Evolutionary conservation across 2,329 filamentous ascomycete species (phyloP), one percentile per base, ranked within the genome.

Genomic region (Monilinia fructigena): DNA sequence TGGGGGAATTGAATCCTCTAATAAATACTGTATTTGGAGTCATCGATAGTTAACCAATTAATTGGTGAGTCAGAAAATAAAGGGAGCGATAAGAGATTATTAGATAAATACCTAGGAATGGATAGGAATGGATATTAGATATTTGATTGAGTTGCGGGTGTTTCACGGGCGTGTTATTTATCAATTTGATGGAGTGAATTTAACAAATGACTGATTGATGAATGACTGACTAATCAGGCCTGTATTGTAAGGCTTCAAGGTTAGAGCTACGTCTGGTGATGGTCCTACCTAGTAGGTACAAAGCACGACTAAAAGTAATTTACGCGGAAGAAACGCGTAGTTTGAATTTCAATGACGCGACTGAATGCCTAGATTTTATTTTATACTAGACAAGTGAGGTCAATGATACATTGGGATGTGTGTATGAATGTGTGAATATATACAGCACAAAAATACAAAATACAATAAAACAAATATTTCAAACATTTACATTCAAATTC

Each of bases 291-390:
- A 47, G 16, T 16, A 28, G 12, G 23, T 23, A 23, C 23, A 23
- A 23, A 23, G 23, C 23, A 23, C 23, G 12, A n/a, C 8, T 11
- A 42, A 56, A 56, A 26, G n/a, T 56, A 56, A 61, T 40, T 20
- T 61, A 61, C 58, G 47, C 58, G 58, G 45, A 16, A 38, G 56
- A 28, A 48, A 50, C 58, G 58, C 58, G 58, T 61, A 26, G 8
- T 12, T 61, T 20, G 45, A 26, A 38, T 61, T 40, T 61, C 31
- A 38, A 12, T 50, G 45, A 60, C 45, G 58, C 58, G 58, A 60
- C 58, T 2, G 28, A 20, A 7, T 50, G 45, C 58, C 28, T 60
- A 18, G 58, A 38, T 38, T 50, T 50, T 50, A 26, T 60, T 38
- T 38, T 56, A 6, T 42, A 18, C 16, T 12, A 11, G 14, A 10